phyloP scores from a whole-genome alignment of 148 eudicot genomes.

The Cornus florida region DNA sequence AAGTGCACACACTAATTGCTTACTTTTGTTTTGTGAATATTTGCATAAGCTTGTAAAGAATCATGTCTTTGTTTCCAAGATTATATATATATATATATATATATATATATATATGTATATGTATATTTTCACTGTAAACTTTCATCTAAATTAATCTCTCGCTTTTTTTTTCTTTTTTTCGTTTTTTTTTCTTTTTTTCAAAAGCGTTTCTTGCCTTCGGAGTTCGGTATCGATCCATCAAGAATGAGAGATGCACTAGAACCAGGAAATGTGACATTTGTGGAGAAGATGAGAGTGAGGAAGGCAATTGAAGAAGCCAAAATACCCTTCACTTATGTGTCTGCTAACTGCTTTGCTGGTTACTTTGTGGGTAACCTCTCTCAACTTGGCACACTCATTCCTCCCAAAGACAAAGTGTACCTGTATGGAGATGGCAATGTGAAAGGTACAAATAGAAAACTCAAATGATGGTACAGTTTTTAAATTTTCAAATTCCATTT shows the following conservation, averaged over 20 bases:
- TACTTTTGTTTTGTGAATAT: too few species aligned
- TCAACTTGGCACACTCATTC: conserved; percentile 49
- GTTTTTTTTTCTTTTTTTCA: not conserved
- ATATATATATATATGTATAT: too few species aligned
- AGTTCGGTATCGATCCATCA: conserved; percentile 71
- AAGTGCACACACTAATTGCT: too few species aligned
- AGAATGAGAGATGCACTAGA: conserved; percentile 63
- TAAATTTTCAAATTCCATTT: too few species aligned
- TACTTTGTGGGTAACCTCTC: conserved; percentile 62
- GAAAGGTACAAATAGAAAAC: conserved; percentile 45
- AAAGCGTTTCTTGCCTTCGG: conserved; percentile 81
- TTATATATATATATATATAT: too few species aligned
- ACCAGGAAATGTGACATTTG: conserved; percentile 64
- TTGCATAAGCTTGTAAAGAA: too few species aligned
- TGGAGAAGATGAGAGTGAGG: conserved; percentile 69
- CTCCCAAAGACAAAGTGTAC: conserved; percentile 48
- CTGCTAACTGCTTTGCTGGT: conserved; percentile 65
- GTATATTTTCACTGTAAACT: too few species aligned
- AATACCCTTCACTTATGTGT: conserved; percentile 66
- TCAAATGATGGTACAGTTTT: too few species aligned
- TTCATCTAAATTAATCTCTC: not conserved
- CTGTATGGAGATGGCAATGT: conserved; percentile 65
- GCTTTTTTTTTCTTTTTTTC: not conserved
- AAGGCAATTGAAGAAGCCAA: conserved; percentile 66
- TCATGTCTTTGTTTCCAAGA: not conserved